phyloP scores from a whole-genome alignment of 164 flowering plant genomes.

The Sedum album region DNA sequence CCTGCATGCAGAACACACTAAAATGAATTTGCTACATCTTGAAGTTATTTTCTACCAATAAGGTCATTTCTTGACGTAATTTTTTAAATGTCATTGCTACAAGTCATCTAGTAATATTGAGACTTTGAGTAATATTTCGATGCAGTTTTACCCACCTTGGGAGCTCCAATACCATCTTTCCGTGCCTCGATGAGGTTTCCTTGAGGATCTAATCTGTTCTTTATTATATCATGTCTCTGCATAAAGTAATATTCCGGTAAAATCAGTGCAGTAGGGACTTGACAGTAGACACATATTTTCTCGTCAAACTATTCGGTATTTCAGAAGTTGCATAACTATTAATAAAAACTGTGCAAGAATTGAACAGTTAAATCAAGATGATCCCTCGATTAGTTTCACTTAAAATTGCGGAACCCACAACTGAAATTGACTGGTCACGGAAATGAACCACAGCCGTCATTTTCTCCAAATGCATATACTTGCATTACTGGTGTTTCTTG shows the following conservation, averaged over 20 bases:
- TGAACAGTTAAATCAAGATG: neutral
- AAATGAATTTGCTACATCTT: neutral
- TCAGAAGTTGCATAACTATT: neutral
- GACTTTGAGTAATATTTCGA: neutral
- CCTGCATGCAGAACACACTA: neutral
- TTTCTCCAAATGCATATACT: too few relatives aligned
- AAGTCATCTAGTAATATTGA: neutral
- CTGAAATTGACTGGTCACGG: too few relatives aligned
- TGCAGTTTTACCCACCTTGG: constrained; percentile 41
- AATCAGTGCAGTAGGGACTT: neutral
- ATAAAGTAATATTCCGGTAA: constrained; percentile 5
- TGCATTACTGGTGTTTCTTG: too few relatives aligned
- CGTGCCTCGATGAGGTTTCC: constrained; percentile 68
- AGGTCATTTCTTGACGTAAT: neutral
- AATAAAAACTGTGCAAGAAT: neutral
- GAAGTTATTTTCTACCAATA: neutral
- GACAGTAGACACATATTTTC: neutral
- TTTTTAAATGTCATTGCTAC: neutral
- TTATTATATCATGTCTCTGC: constrained; percentile 79
- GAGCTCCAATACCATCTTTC: constrained; percentile 66
- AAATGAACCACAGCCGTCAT: too few relatives aligned
- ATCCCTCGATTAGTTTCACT: neutral
- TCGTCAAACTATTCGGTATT: neutral
- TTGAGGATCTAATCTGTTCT: constrained; percentile 61
- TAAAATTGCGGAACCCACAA: too few relatives aligned